Evolutionary conservation across 305 asterid species (phyloP).

Genomic region (Plantago lanceolata): DNA sequence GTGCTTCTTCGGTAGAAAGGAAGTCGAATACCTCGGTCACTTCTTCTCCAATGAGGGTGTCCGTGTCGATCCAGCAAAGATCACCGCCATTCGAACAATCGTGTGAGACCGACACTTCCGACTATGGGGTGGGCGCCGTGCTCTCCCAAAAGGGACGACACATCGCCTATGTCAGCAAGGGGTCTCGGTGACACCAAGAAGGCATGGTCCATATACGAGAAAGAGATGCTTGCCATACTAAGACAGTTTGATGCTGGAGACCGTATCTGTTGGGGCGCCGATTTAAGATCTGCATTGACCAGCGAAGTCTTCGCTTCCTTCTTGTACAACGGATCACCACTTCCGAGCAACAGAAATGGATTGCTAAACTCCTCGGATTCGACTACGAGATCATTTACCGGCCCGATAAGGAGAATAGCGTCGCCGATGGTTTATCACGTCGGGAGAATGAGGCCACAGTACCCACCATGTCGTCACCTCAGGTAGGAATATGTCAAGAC

Average conservation of each 20-base stretch:
- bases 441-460: no score
- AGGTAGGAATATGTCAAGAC: no score
- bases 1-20: no score
- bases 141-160: not conserved
- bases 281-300: not conserved
- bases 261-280: not conserved
- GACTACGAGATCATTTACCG: conserved; percentile 1
- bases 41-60: no score
- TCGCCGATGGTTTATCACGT: not conserved
- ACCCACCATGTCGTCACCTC: no score
- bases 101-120: not conserved
- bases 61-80: no score
- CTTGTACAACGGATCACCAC: not conserved
- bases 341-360: not conserved
- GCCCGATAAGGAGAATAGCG: not conserved
- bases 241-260: not conserved
- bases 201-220: not conserved
- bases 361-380: not conserved
- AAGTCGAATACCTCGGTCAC: no score
- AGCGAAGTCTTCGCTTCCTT: not conserved
- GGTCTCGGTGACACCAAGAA: not conserved
- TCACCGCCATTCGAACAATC: no score
- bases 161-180: not conserved
- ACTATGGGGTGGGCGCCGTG: not conserved
- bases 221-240: not conserved